phyloP scores from a whole-genome alignment of 1,284 basidiomycete species.

The Ganoderma meredithae region DNA sequence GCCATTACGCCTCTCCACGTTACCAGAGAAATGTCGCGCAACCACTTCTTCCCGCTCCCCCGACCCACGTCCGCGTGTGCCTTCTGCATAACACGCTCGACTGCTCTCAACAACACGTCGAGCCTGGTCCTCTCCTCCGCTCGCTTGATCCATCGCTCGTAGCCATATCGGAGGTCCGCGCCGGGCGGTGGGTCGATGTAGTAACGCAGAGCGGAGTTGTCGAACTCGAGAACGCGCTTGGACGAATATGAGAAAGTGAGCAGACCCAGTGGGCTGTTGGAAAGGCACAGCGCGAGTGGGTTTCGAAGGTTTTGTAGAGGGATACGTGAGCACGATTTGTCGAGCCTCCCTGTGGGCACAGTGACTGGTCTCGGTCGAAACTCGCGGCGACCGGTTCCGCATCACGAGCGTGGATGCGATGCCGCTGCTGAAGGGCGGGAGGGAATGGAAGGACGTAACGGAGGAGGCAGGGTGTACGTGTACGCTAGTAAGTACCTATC shows the following conservation, averaged over 20 bases:
- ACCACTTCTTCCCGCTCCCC: constrained; percentile 40
- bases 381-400: no score
- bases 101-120: constrained; percentile 69
- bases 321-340: constrained; percentile 31
- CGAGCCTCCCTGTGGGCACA: background rate
- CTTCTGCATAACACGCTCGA: constrained; percentile 49
- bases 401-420: no score
- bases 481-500: no score
- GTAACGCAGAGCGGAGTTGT: constrained; percentile 72
- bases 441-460: no score
- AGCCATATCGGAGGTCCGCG: constrained; percentile 70
- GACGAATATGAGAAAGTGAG: constrained; percentile 58
- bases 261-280: constrained; percentile 53
- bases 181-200: constrained; percentile 68
- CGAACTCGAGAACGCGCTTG: constrained; percentile 62
- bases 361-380: background rate
- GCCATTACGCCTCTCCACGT: constrained; percentile 94
- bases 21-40: constrained; percentile 64
- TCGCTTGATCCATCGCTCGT: constrained; percentile 72
- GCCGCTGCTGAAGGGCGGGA: no score
- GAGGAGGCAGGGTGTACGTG: no score
- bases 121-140: constrained; percentile 70
- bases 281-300: constrained; percentile 42
- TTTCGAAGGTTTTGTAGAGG: constrained; percentile 30
- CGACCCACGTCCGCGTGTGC: constrained; percentile 40